These are phyloP conservation scores for Toxicodendron radicans DNA, from an alignment of 345 rosid species.

Conservation along the genomic window DNA sequence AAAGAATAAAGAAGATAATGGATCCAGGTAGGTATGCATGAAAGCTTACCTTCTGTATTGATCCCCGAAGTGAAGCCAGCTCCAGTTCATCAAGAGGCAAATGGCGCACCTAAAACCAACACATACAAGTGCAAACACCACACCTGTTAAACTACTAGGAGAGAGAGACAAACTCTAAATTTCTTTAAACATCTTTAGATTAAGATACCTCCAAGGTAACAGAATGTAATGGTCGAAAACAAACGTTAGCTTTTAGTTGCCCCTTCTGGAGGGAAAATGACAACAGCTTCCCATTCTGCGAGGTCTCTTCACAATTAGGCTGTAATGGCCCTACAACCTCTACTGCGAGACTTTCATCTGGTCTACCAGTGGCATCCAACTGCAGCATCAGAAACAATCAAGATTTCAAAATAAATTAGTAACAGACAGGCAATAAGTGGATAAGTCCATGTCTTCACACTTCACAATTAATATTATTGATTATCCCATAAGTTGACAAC, in stretches of 20 bases:
- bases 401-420: constrained; percentile 17
- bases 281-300: constrained; percentile 63
- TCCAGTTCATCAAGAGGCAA: constrained; percentile 97
- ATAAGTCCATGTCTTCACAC: constrained; percentile 6
- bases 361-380: constrained; percentile 87
- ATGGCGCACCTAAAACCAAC: constrained; percentile 66
- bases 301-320: constrained; percentile 50
- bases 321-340: constrained; percentile 73
- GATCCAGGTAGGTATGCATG: constrained; percentile 1
- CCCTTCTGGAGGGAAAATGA: constrained; percentile 91
- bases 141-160: neutral
- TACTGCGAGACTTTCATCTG: constrained; percentile 87
- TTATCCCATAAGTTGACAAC: neutral
- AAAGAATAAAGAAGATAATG: neutral
- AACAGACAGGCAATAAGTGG: constrained; percentile 12
- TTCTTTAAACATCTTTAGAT: constrained; percentile 5
- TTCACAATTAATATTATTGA: neutral
- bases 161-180: constrained; percentile 14
- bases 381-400: constrained; percentile 39
- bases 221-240: constrained; percentile 71
- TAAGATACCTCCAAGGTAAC: constrained; percentile 83
- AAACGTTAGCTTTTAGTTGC: constrained; percentile 78
- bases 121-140: constrained; percentile 15
- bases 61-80: constrained; percentile 92
- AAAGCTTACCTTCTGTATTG: constrained; percentile 73